Evolutionary conservation across 2,329 filamentous ascomycete species (phyloP).

Genomic region (Coniosporium tulheliwenetii): DNA sequence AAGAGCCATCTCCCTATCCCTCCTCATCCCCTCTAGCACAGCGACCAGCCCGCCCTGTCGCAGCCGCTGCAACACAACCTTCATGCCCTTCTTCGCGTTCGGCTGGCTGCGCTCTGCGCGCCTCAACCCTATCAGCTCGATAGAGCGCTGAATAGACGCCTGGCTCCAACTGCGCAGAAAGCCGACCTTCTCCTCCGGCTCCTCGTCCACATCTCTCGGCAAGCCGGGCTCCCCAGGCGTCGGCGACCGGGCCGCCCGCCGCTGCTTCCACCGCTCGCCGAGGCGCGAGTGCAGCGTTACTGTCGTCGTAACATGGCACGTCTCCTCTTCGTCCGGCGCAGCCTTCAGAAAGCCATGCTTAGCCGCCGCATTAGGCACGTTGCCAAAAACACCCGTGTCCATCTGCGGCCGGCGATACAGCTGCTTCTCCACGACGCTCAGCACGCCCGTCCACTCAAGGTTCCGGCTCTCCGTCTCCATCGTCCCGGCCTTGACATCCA

Average conservation of each 20-base stretch:
- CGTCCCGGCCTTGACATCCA: constrained; percentile 20
- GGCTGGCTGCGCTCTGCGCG: constrained; percentile 64
- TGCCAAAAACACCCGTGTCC: constrained; percentile 4
- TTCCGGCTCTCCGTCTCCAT: constrained; percentile 68
- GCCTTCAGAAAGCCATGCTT: constrained; percentile 11
- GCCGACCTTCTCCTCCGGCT: constrained; percentile 33
- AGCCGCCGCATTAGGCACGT: constrained; percentile 12
- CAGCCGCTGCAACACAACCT: constrained; percentile 59
- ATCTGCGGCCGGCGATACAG: constrained; percentile 39
- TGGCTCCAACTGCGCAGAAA: constrained; percentile 50
- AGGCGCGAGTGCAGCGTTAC: constrained; percentile 59
- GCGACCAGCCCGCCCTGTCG: constrained; percentile 49
- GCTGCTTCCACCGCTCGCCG: constrained; percentile 47
- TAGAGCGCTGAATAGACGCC: constrained; percentile 59
- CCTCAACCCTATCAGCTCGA: constrained; percentile 62
- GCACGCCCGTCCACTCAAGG: constrained; percentile 65
- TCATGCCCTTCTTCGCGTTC: constrained; percentile 74
- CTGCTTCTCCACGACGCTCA: constrained; percentile 66
- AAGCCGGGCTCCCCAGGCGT: constrained; percentile 20
- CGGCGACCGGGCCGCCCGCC: constrained; percentile 24
- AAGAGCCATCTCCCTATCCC: constrained; percentile 22
- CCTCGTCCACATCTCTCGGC: constrained; percentile 23
- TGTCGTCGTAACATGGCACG: constrained; percentile 56
- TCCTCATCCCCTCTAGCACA: constrained; percentile 56
- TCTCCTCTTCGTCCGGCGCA: constrained; percentile 11